Evolutionary conservation across 2,329 filamentous ascomycete genomes (phyloP), one percentile per base, ranked within the genome.

Genomic region (Diaporthe sp.): DNA sequence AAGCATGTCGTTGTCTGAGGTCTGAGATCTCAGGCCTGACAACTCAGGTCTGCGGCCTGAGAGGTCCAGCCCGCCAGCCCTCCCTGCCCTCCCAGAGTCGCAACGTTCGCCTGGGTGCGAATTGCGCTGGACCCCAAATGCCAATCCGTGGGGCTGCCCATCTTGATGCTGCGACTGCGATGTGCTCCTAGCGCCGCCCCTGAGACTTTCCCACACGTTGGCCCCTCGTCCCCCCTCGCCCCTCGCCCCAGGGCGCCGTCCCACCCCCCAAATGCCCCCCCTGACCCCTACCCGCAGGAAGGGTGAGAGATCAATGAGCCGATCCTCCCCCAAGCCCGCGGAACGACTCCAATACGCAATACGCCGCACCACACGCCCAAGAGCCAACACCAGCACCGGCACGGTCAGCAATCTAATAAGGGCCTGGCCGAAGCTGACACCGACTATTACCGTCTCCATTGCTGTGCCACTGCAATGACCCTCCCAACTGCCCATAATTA

Each of bases 151-250:
- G 63, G 63, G 63, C 63, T 30, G 47, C 63, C 63, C 44, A 63
- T 63, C 58, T 39, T 37, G 53, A 61, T 51, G 56, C 44, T 63
- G 61, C 70, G 59, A 72, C 73, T 69, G 70, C 70, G 59, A 69
- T 35, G 59, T 72, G 61, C 35, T 72, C 70, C 70, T 74, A 72
- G 73, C 69, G 73, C 73, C 69, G 56, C 73, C 69, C 69, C 56
- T 55, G 56, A 70, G 66, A 63, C 66, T 39, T 59, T 65, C 56
- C 56, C 32, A 71, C 68, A 53, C 44, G 59, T 42, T 35, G 50
- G 42, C 44, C 61, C 37, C 61, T 47, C 50, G 22, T 32, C 25
- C 56, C 30, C 35, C 39, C 37, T 22, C 56, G 27, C 35, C 39
- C 37, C 35, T n/a, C 35, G 9, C 39, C 17, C 59, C 32, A n/a